Evolutionary conservation across 2,329 filamentous ascomycete species (phyloP).

Genomic region (Albophoma yamanashiensis): DNA sequence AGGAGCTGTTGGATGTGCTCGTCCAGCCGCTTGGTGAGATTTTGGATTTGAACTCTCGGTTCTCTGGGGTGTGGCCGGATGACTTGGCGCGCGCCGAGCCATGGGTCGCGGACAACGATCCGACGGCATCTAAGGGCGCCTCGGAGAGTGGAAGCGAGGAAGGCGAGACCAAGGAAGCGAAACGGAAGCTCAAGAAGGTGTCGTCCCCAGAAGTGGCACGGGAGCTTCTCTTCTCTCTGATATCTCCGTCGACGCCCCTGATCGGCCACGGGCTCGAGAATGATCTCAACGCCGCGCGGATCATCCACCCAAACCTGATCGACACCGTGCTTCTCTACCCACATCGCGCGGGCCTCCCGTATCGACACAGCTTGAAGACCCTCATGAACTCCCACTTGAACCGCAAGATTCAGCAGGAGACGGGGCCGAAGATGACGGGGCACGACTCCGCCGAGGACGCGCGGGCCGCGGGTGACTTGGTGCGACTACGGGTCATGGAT

Average conservation of each 20-base stretch:
- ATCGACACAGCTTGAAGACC: slow-evolving; percentile 65
- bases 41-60: slow-evolving; percentile 84
- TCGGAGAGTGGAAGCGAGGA: slow-evolving; percentile 15
- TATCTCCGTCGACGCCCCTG: slow-evolving; percentile 68
- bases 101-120: slow-evolving; percentile 26
- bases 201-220: slow-evolving; percentile 66
- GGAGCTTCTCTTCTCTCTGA: slow-evolving; percentile 61
- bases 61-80: slow-evolving; percentile 74
- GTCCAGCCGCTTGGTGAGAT: slow-evolving; percentile 77
- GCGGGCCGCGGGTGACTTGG: slow-evolving; percentile 76
- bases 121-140: slow-evolving; percentile 13
- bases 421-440: slow-evolving; percentile 38
- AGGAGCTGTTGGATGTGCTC: slow-evolving; percentile 69
- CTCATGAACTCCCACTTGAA: slow-evolving; percentile 62
- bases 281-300: slow-evolving; percentile 74
- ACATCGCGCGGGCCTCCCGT: slow-evolving; percentile 64
- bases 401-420: slow-evolving; percentile 68
- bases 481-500: slow-evolving; percentile 57
- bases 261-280: slow-evolving; percentile 95
- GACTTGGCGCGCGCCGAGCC: slow-evolving; percentile 60
- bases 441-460: slow-evolving; percentile 94
- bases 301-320: slow-evolving; percentile 76
- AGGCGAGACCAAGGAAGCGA: slow-evolving; percentile 13
- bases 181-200: slow-evolving; percentile 56
- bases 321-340: slow-evolving; percentile 82